Base-by-base conservation (phyloP, 768 basidiomycete genomes). In the Rhizopogon roseolus region DNA sequence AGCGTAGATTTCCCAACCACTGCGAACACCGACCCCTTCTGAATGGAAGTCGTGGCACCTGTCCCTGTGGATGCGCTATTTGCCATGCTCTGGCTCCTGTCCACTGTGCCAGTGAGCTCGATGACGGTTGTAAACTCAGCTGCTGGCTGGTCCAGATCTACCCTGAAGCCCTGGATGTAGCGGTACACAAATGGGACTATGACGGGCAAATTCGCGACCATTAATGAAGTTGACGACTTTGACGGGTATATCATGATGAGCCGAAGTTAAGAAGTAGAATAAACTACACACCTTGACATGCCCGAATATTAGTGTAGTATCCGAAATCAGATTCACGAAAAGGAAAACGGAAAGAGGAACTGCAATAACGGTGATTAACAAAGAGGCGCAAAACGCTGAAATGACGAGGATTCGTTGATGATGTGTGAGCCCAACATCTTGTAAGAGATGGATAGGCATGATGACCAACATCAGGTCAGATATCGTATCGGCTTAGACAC, bases 271-370 rank as follows among this genome's bases (percentile, higher is more conserved):
- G 17, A 32, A n/a, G 5, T 13, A 46, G n/a, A 14, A 32, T 11
- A 19, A 17, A 17, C 6, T 19, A 9, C 41, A n/a, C 27, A 62
- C 65, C 65, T 68, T 68, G 13, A 54, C 16, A 34, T 66, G 64
- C n/a, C 55, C 66, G 19, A 68, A 55, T 32, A 57, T 29, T 6
- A 62, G 0, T 14, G 66, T 55, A 22, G 27, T 13, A 5, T 7
- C 2, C 17, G 28, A 53, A 1, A 54, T 29, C 4, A 50, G 5
- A 5, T 19, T 32, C 16, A 55, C 14, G 2, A 64, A 53, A 16
- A 66, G 57, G 51, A 68, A 56, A 27, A 41, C 7, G 1, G 65
- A 66, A 42, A 64, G 62, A 27, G 58, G 41, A 41, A 66, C 64
- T 4, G 65, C 62, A 17, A 66, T 16, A 4, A 11, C 54, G 2